Conservation (phyloP, 1,139 yeast genomes). For the Taphrina communis region DNA sequence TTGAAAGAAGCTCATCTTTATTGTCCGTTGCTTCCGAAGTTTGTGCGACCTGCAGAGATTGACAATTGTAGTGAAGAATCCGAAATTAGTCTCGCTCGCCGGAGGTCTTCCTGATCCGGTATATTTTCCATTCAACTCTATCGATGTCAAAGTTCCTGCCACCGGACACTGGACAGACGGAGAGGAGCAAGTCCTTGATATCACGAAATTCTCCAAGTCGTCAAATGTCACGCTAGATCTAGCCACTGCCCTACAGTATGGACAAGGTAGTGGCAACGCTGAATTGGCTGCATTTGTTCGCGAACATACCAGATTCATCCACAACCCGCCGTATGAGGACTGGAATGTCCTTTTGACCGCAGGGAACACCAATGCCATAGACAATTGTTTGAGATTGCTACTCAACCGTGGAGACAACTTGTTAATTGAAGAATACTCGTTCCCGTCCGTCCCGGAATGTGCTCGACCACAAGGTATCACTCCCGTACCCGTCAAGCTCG, state of each 20-base stretch:
- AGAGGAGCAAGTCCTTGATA: constrained; percentile 43
- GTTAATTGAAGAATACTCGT: constrained; percentile 80
- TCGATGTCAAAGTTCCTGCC: constrained; percentile 69
- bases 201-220: constrained; percentile 52
- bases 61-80: constrained; percentile 62
- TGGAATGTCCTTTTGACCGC: constrained; percentile 70
- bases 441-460: constrained; percentile 82
- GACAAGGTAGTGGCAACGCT: constrained; percentile 77
- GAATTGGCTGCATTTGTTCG: constrained; percentile 69
- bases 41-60: constrained; percentile 56
- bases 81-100: constrained; percentile 84
- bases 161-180: constrained; percentile 53
- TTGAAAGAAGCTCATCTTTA: constrained; percentile 66
- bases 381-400: constrained; percentile 79
- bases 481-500: constrained; percentile 78
- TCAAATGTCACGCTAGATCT: constrained; percentile 68
- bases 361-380: constrained; percentile 93
- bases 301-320: constrained; percentile 78
- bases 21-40: constrained; percentile 4
- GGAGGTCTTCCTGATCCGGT: constrained; percentile 94
- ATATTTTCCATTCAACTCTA: constrained; percentile 89
- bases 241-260: constrained; percentile 88
- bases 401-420: constrained; percentile 77
- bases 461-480: constrained; percentile 75
- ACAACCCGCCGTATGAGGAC: constrained; percentile 64